Conservation (phyloP, 2,329 filamentous ascomycete species). For the Pseudocercospora pini-densiflorae region DNA sequence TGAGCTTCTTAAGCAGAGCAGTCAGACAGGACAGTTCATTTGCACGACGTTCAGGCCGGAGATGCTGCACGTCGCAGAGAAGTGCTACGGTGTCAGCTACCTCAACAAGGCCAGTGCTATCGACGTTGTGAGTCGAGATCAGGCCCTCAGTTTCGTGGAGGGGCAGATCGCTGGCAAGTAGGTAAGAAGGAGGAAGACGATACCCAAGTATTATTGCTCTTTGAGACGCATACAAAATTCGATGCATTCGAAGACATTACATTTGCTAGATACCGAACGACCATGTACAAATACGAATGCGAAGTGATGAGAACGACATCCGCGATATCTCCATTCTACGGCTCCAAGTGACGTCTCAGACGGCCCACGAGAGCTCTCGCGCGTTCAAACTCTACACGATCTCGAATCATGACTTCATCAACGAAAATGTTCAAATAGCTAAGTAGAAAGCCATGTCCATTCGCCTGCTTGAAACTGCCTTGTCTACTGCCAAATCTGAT, state of each 20-base stretch:
- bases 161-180: conserved; percentile 62
- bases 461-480: no score
- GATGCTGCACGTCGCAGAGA: conserved; percentile 93
- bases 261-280: not conserved
- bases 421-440: no score
- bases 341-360: not conserved
- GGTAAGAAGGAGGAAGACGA: not conserved
- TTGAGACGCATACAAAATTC: not conserved
- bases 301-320: not conserved
- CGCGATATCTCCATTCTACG: not conserved
- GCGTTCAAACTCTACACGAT: not conserved
- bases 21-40: conserved; percentile 77
- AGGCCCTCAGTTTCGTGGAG: conserved; percentile 92
- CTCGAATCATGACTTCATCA: conserved; percentile 11
- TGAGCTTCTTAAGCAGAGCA: conserved; percentile 71
- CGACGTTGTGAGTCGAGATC: conserved; percentile 83
- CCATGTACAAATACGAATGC: not conserved
- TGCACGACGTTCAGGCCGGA: conserved; percentile 98
- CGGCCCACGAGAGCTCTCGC: not conserved
- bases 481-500: not conserved
- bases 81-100: conserved; percentile 96
- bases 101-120: conserved; percentile 91
- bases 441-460: no score
- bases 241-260: not conserved
- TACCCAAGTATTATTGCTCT: not conserved